Conservation (phyloP, 1,139 yeast species). For the Geotrichum siamense region DNA sequence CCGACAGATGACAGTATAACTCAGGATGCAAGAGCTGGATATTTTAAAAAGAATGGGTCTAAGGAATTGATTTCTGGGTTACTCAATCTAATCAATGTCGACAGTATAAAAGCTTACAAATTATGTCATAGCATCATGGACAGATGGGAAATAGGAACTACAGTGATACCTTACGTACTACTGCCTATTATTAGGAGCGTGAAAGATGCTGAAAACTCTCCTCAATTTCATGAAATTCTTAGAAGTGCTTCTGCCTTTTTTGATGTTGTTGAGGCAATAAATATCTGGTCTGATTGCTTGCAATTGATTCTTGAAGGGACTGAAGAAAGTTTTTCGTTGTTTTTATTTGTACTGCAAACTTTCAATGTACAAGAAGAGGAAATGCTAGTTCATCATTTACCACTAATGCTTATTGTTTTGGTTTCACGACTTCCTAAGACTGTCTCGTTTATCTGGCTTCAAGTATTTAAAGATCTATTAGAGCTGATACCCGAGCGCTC, state of each 20-base stretch:
- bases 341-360: conserved; percentile 52
- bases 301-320: conserved; percentile 32
- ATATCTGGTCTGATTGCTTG: conserved; percentile 64
- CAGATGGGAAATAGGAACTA: conserved; percentile 85
- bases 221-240: conserved; percentile 40
- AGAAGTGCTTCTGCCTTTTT: conserved; percentile 60
- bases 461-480: conserved; percentile 38
- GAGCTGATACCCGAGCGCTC: conserved; percentile 55
- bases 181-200: conserved; percentile 49
- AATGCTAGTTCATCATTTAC: conserved; percentile 68
- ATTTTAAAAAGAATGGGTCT: conserved; percentile 54
- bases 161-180: conserved; percentile 62
- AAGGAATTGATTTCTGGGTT: conserved; percentile 48
- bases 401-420: conserved; percentile 52
- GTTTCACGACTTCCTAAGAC: conserved; percentile 25
- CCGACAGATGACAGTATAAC: conserved; percentile 21
- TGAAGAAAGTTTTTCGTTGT: conserved; percentile 29
- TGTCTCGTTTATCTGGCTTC: conserved; percentile 30
- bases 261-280: conserved; percentile 74
- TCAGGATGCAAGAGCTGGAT: conserved; percentile 39
- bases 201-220: conserved; percentile 19
- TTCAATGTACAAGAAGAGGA: conserved; percentile 83
- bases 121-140: conserved; percentile 73
- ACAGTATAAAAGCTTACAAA: conserved; percentile 44
- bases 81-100: conserved; percentile 40